A percentile compares a stretch with the other conserved stretches of the same genome.
Conservation (phyloP, 2,329 filamentous ascomycete species). For the Aureobasidium sp. region DNA sequence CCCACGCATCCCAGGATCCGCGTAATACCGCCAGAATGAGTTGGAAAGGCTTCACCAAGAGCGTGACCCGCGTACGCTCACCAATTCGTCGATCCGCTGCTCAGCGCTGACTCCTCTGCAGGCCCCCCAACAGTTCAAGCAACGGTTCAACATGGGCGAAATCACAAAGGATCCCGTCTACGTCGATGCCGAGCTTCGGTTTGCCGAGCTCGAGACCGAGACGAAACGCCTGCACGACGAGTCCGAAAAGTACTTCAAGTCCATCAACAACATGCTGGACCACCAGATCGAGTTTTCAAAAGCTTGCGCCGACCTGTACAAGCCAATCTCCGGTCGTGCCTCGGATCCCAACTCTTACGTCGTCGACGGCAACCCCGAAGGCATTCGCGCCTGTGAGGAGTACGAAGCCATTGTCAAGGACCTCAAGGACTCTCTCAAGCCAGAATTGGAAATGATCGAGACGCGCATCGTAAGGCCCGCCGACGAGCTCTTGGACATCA, state of each 20-base stretch:
- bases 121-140: constrained; percentile 88
- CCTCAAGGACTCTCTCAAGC: constrained; percentile 76
- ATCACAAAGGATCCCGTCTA: constrained; percentile 93
- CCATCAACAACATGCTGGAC: constrained; percentile 94
- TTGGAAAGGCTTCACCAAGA: constrained; percentile 93
- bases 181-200: constrained; percentile 86
- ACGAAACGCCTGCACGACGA: constrained; percentile 97
- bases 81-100: constrained; percentile 66
- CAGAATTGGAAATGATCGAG: constrained; percentile 97
- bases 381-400: constrained; percentile 91
- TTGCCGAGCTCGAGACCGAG: constrained; percentile 87
- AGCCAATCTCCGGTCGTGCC: constrained; percentile 90
- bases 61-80: constrained; percentile 66
- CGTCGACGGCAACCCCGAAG: constrained; percentile 81
- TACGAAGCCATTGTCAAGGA: constrained; percentile 89
- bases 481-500: constrained; percentile 85
- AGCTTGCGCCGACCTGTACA: constrained; percentile 93
- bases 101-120: constrained; percentile 55
- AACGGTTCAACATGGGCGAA: constrained; percentile 91
- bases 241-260: constrained; percentile 93
- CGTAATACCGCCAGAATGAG: constrained; percentile 58
- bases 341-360: constrained; percentile 83
- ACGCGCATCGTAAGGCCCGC: constrained; percentile 83
- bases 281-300: constrained; percentile 99
- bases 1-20: too few species aligned